phyloP scores from a whole-genome alignment of 1,139 yeast genomes.

The Yamadazyma triangularis region DNA sequence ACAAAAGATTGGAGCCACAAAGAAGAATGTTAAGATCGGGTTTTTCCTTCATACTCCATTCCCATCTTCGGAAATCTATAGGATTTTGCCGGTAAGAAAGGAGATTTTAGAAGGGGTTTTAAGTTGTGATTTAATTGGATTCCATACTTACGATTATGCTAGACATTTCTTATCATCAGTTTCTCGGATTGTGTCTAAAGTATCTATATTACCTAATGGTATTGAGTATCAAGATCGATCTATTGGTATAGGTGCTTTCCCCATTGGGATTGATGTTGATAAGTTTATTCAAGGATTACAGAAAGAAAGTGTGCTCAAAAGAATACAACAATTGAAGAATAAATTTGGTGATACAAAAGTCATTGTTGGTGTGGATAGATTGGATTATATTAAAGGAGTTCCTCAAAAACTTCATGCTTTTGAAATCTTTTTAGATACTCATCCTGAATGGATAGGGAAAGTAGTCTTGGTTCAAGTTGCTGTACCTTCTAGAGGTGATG shows the following conservation, averaged over 20 bases:
- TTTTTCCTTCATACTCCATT: constrained; percentile 97
- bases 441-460: constrained; percentile 98
- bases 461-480: constrained; percentile 96
- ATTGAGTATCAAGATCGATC: constrained; percentile 73
- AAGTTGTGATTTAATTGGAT: constrained; percentile 92
- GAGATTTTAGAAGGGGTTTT: constrained; percentile 90
- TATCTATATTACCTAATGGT: constrained; percentile 87
- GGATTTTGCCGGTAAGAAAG: constrained; percentile 91
- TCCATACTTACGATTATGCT: constrained; percentile 99
- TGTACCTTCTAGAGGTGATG: constrained; percentile 98
- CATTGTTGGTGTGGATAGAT: constrained; percentile 92
- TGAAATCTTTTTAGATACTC: constrained; percentile 84
- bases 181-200: constrained; percentile 67
- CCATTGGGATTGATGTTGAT: constrained; percentile 96
- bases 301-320: constrained; percentile 54
- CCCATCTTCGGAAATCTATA: constrained; percentile 93
- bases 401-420: constrained; percentile 96
- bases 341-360: constrained; percentile 71
- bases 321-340: constrained; percentile 59
- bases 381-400: constrained; percentile 95
- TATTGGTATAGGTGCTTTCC: constrained; percentile 92
- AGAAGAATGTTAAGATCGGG: constrained; percentile 70
- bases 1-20: constrained; percentile 46
- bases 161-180: constrained; percentile 92
- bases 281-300: constrained; percentile 79